Evolutionary conservation across 1,284 basidiomycete genomes (phyloP).

Genomic region (Apiotrichum brassicae): DNA sequence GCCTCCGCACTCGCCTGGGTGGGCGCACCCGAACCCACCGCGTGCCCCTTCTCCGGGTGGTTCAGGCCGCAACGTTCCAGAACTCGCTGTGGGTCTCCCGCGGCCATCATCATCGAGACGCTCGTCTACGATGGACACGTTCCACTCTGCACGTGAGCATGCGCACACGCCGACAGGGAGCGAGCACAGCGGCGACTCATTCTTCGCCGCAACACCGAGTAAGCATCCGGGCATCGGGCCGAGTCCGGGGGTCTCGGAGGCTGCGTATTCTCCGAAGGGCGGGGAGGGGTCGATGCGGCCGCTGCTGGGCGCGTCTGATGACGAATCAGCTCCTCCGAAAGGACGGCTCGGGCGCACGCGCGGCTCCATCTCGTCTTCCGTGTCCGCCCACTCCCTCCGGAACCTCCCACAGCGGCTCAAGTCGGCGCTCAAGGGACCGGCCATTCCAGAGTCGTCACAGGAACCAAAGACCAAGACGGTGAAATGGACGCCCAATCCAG

Average conservation of each 20-base stretch:
- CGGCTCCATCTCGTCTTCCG: background rate
- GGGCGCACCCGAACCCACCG: background rate
- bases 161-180: background rate
- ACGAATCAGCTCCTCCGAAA: background rate
- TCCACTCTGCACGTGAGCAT: background rate
- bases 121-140: background rate
- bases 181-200: background rate
- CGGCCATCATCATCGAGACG: background rate
- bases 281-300: background rate
- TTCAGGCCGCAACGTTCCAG: background rate
- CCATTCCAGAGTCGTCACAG: background rate
- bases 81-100: background rate
- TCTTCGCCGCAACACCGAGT: background rate
- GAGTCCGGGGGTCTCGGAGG: background rate
- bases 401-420: slow-evolving; percentile 5
- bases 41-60: background rate
- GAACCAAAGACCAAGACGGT: background rate
- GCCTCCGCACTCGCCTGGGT: background rate
- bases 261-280: background rate
- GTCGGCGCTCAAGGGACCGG: background rate
- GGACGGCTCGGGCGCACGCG: background rate
- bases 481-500: background rate
- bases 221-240: background rate
- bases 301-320: background rate
- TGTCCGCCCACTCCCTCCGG: background rate